Percentiles rank a stretch among this genome's conserved stretches.
phyloP scores from a whole-genome alignment of 2,329 filamentous ascomycete species.

The Fusarium keratoplasticum region DNA sequence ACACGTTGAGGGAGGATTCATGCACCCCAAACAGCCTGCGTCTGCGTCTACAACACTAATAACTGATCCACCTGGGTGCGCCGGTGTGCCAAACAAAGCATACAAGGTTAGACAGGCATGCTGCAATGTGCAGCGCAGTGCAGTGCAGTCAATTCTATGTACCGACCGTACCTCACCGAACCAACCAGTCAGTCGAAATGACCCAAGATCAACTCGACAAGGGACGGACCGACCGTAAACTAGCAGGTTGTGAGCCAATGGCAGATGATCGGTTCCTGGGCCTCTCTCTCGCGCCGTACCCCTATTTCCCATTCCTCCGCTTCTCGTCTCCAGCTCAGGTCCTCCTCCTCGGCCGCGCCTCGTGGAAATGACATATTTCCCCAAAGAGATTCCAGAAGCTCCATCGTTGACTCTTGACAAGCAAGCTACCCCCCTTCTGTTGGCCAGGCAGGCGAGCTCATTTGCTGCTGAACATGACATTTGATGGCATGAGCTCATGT shows the following conservation, averaged over 20 bases:
- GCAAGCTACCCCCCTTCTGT: slow-evolving; percentile 10
- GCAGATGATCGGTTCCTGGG: slow-evolving; percentile 3
- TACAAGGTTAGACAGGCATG: neutral
- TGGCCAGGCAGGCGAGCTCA: neutral
- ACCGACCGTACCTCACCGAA: neutral
- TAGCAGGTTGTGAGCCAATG: slow-evolving; percentile 12
- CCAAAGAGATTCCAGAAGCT: slow-evolving; percentile 24
- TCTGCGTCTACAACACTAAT: neutral
- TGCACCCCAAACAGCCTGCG: slow-evolving; percentile 4
- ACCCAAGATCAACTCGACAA: slow-evolving; percentile 25
- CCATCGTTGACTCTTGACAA: neutral
- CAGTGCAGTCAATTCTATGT: neutral
- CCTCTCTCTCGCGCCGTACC: slow-evolving; percentile 3
- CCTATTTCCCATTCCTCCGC: slow-evolving; percentile 11
- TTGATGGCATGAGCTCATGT: slow-evolving; percentile 33
- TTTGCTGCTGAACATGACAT: neutral
- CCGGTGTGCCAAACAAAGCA: neutral
- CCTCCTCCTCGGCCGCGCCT: neutral
- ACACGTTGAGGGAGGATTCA: slow-evolving; percentile 18
- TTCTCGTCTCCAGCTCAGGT: slow-evolving; percentile 4
- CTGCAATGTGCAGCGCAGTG: neutral
- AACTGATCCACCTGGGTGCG: neutral
- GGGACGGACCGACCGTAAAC: slow-evolving; percentile 24
- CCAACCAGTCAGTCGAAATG: slow-evolving; percentile 17
- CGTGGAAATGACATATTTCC: slow-evolving; percentile 9